Evolutionary conservation across 2,329 filamentous ascomycete species (phyloP).

Genomic region (Talaromyces albobiverticillius): DNA sequence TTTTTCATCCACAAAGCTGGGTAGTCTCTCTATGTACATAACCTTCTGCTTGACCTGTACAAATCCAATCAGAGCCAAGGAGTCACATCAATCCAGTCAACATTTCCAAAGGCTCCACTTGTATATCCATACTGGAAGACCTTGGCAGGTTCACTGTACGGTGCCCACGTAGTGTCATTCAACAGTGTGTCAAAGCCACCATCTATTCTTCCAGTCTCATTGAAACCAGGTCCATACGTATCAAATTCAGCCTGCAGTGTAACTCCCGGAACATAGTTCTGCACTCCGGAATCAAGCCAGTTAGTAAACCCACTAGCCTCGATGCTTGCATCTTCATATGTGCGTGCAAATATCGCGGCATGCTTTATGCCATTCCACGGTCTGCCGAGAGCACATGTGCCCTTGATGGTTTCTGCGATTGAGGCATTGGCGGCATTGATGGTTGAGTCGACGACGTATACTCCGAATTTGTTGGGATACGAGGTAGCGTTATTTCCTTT

Average conservation of each 20-base stretch:
- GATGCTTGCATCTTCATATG: slow-evolving; percentile 56
- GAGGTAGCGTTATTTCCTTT: slow-evolving; percentile 65
- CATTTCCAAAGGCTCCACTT: slow-evolving; percentile 46
- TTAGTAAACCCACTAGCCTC: slow-evolving; percentile 54
- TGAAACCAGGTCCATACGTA: slow-evolving; percentile 53
- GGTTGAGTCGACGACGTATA: slow-evolving; percentile 58
- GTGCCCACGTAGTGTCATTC: slow-evolving; percentile 33
- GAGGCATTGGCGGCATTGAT: slow-evolving; percentile 55
- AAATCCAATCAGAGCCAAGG: slow-evolving; percentile 10
- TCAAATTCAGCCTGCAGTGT: slow-evolving; percentile 59
- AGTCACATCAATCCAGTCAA: slow-evolving; percentile 48
- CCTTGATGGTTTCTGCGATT: slow-evolving; percentile 35
- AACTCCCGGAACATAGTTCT: slow-evolving; percentile 35
- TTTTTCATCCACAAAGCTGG: no score
- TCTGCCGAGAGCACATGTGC: slow-evolving; percentile 58
- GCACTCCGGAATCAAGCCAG: slow-evolving; percentile 45
- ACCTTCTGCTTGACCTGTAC: no score
- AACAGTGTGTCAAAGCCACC: slow-evolving; percentile 49
- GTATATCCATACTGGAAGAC: slow-evolving; percentile 44
- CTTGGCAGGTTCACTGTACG: slow-evolving; percentile 38
- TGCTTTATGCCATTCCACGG: slow-evolving; percentile 62
- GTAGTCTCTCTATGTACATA: no score
- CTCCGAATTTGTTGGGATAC: slow-evolving; percentile 65
- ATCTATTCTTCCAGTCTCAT: slow-evolving; percentile 44
- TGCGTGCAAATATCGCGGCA: slow-evolving; percentile 56